Evolutionary conservation across 225 moss, liverwort and hornwort species (phyloP).

Genomic region (Ulota crispa): DNA sequence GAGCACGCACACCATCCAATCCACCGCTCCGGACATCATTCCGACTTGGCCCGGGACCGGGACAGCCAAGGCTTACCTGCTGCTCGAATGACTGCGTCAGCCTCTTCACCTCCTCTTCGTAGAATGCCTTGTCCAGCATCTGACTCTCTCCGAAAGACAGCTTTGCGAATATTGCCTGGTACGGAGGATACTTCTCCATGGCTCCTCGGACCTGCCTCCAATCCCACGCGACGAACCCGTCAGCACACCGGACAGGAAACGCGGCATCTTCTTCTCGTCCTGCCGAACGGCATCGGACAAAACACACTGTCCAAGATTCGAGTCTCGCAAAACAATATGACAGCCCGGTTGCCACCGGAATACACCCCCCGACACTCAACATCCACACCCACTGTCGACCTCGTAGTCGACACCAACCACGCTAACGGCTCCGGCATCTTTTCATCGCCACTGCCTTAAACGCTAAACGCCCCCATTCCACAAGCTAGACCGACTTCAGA

Average conservation of each 20-base stretch:
- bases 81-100: conserved; percentile 85
- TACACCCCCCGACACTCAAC: neutral
- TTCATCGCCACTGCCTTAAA: no score
- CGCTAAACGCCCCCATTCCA: no score
- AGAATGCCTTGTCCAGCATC: conserved; percentile 98
- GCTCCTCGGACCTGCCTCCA: conserved; percentile 75
- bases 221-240: neutral
- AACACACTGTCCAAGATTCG: neutral
- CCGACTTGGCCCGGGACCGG: neutral
- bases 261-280: neutral
- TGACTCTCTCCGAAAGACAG: conserved; percentile 96
- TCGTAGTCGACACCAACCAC: no score
- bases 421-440: no score
- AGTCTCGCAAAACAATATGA: neutral
- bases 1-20: neutral
- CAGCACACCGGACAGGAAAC: neutral
- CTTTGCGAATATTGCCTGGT: conserved; percentile 87
- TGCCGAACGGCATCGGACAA: neutral
- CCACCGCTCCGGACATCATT: neutral
- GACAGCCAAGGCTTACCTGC: conserved; percentile 57
- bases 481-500: no score
- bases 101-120: conserved; percentile 91
- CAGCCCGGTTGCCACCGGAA: neutral
- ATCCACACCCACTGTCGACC: no score
- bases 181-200: conserved; percentile 97